Base-by-base conservation (phyloP, 768 basidiomycete species). In the Tephrocybe sp. region DNA sequence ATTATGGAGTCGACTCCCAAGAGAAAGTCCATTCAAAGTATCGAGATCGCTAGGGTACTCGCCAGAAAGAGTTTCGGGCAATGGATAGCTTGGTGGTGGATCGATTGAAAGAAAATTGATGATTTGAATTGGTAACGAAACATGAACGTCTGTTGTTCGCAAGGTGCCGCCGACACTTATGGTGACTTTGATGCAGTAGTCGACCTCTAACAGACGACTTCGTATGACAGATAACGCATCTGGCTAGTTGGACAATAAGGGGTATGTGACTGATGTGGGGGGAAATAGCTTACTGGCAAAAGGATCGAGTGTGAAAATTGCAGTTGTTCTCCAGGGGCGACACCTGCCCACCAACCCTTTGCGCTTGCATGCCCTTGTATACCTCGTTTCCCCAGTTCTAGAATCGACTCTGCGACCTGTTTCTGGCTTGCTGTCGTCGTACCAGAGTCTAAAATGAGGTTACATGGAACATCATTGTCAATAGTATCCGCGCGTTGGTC, bases 281-380 rank as follows among this genome's bases (percentile, higher is more conserved):
- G 33, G 13, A 4, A 15, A 69, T 5, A 30, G 46, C 86, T 69
- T 61, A 94, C 93, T 22, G 93, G 92, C 34, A 94, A 60, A 8
- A 79, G 61, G 6, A 97, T 74, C 45, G 76, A 81, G 60, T 91
- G 84, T 13, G 77, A 75, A 64, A 92, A 90, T 16, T 81, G 74
- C 8, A 74, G 68, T 4, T 72, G 70, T 53, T 84, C 80, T 1
- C 82, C 80, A 3, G 86, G 71, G 12, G 71, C 67, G 5, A 94
- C 82, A 7, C 94, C 94, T 4, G 81, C 75, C 92, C 93, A 95
- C 88, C 91, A 95, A 1, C 92, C 93, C 58, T 83, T 85, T 19
- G 83, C 87, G 34, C 87, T 91, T 9, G 86, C 88, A 61, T 82
- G 77, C 2, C 88, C 87, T 53, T 78, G 77, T 6, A 80, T 66